Percentiles rank a stretch among this genome's conserved stretches.
These are phyloP conservation scores for Wickerhamomyces alni DNA, from an alignment of 805 yeast genomes.

Conservation along the genomic window DNA sequence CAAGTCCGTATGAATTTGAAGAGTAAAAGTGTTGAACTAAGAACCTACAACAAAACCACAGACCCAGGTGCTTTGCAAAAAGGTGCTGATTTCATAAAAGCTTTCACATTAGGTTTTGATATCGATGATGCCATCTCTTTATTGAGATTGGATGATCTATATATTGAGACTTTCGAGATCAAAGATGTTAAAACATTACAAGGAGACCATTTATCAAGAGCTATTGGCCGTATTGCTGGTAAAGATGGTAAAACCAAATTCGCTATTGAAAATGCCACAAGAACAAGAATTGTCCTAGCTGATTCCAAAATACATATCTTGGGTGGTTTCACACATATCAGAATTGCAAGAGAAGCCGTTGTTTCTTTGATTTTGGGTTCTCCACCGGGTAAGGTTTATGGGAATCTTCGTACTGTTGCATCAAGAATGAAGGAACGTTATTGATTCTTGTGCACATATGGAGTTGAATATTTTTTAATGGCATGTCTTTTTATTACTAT, in stretches of 20 bases:
- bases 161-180: constrained; percentile 94
- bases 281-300: constrained; percentile 96
- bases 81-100: constrained; percentile 95
- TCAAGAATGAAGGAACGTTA: constrained; percentile 96
- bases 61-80: constrained; percentile 95
- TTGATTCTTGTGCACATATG: constrained; percentile 24
- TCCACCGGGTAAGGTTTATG: constrained; percentile 98
- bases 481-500: background rate
- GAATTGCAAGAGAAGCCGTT: constrained; percentile 98
- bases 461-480: background rate
- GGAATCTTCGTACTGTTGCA: constrained; percentile 93
- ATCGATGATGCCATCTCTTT: constrained; percentile 95
- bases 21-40: constrained; percentile 81
- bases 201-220: constrained; percentile 97
- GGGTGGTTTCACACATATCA: constrained; percentile 95
- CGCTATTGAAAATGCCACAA: constrained; percentile 96
- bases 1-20: constrained; percentile 94
- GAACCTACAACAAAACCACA: constrained; percentile 73
- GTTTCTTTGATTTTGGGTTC: constrained; percentile 93
- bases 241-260: constrained; percentile 98
- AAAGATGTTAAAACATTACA: constrained; percentile 93
- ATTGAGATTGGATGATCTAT: constrained; percentile 88
- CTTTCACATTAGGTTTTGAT: constrained; percentile 94
- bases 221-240: constrained; percentile 99
- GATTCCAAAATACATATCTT: constrained; percentile 94